Percentiles rank a stretch among this genome's conserved stretches.
Conservation (phyloP, 1,284 basidiomycete genomes). For the Marasmius fiardii region DNA sequence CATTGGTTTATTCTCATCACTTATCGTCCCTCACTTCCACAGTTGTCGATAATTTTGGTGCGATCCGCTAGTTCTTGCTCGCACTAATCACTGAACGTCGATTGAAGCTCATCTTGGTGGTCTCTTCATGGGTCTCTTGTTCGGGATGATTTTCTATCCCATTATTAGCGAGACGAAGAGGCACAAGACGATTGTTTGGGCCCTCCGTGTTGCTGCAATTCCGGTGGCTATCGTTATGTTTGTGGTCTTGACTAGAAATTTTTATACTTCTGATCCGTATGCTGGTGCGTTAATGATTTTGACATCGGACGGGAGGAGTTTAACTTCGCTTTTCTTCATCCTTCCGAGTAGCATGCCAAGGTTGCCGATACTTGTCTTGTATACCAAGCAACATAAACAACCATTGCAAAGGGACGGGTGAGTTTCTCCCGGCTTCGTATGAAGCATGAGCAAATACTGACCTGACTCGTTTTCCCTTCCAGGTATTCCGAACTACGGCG, state of each 20-base stretch:
- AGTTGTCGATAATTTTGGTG: constrained; percentile 81
- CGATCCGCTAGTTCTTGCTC: constrained; percentile 16
- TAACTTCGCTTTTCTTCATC: too few species aligned
- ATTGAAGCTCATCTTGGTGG: constrained; percentile 70
- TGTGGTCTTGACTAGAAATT: constrained; percentile 82
- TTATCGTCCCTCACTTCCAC: constrained; percentile 10
- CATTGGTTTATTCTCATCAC: constrained; percentile 5
- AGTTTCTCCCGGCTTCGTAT: constrained; percentile 5
- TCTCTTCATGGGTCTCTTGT: constrained; percentile 81
- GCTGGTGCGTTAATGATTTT: constrained; percentile 67
- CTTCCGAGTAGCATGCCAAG: constrained; percentile 64
- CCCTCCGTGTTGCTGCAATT: constrained; percentile 69
- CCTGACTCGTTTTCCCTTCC: background rate
- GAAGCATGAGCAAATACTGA: background rate
- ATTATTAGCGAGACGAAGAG: constrained; percentile 78
- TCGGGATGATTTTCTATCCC: constrained; percentile 83
- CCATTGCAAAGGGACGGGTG: constrained; percentile 66
- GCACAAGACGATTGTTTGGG: constrained; percentile 76
- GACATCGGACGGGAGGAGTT: constrained; percentile 19
- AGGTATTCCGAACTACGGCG: background rate
- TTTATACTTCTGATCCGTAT: constrained; percentile 84
- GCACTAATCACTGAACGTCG: constrained; percentile 8
- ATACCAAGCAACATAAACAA: constrained; percentile 79
- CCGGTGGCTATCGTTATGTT: constrained; percentile 78
- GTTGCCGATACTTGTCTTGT: constrained; percentile 89